A percentile compares a stretch with the other conserved stretches of the same genome.
phyloP scores from a whole-genome alignment of 495 filamentous ascomycete genomes.

The Tuber microsphaerosporum region DNA sequence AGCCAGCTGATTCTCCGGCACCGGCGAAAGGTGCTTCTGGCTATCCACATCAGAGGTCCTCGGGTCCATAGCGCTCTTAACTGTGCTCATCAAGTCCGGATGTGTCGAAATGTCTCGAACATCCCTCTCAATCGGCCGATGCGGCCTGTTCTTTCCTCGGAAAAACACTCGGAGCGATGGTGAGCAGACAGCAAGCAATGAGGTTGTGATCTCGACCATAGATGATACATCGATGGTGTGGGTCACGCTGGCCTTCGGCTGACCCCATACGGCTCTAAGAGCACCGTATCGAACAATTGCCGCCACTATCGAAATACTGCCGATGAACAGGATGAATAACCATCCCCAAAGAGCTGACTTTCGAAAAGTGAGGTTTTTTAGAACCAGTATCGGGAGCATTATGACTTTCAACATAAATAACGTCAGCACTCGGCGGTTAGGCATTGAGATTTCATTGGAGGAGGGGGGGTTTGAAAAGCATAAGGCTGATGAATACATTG shows the following conservation, averaged over 20 bases:
- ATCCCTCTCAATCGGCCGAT: neutral
- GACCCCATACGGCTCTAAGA: slow-evolving; percentile 36
- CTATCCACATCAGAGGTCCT: neutral
- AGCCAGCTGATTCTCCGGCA: neutral
- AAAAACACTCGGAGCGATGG: slow-evolving; percentile 16
- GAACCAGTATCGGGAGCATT: slow-evolving; percentile 1
- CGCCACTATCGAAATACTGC: slow-evolving; percentile 42
- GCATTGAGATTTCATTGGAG: neutral
- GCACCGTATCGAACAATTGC: slow-evolving; percentile 41
- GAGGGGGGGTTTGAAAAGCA: neutral
- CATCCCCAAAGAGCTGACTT: slow-evolving; percentile 39
- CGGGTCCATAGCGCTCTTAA: neutral
- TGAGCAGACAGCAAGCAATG: slow-evolving; percentile 32
- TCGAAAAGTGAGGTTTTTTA: slow-evolving; percentile 20
- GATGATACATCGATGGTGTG: slow-evolving; percentile 45
- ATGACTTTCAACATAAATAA: neutral
- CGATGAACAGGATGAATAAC: slow-evolving; percentile 42
- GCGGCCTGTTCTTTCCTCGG: neutral
- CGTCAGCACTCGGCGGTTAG: neutral
- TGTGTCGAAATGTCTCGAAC: neutral
- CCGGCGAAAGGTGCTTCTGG: neutral
- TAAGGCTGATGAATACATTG: neutral
- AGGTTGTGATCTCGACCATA: slow-evolving; percentile 42
- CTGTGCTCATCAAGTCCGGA: neutral
- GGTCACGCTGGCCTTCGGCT: slow-evolving; percentile 41